Evolutionary conservation across 2,329 filamentous ascomycete species (phyloP), one percentile per base, ranked within the genome.

Genomic region (Trichoderma simmonsii): DNA sequence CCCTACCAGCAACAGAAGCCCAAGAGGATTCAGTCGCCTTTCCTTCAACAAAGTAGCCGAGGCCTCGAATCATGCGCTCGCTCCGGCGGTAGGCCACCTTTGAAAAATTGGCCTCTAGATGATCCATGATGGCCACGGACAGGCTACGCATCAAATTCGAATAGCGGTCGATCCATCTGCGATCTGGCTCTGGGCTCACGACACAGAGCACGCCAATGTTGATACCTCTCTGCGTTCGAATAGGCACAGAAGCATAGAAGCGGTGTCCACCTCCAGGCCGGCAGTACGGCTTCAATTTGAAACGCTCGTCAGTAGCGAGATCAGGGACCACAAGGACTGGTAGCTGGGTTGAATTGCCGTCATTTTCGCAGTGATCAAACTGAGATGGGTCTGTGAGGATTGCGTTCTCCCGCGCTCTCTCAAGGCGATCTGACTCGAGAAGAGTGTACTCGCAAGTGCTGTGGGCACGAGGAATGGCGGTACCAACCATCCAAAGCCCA

Each of bases 201-300:
- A 81, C 74, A 34, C 75, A 79, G 11, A 78, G 78, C 0, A 81
- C 80, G 11, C 81, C 81, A 24, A 82, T 82, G 70, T 80, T 80
- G 73, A 81, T 77, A 18, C 79, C 80, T 5, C 75, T 72, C 4
- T 74, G 76, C 0, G 77, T 78, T 0, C 79, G 77, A n/a, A 82
- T 81, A 6, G 81, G 81, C 0, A 81, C 79, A 5, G 77, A 80
- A 0, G 79, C 78, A 57, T 81, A 82, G 71, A 82, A 82, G 0
- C 77, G 76, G 14, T 74, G 73, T 1, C 73, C 68, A 0, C 77
- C 74, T 21, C 74, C 71, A 2, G 63, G 64, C 5, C 70, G 66
- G 11, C 77, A 73, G 15, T 75, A 76, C 1, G 73, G 66, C 18
- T 75, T 73, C 24, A 73, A 34, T 18, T 71, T 71, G 68, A 80